These are phyloP conservation scores for Letharia lupina DNA, from an alignment of 495 filamentous ascomycete species.

Conservation along the genomic window DNA sequence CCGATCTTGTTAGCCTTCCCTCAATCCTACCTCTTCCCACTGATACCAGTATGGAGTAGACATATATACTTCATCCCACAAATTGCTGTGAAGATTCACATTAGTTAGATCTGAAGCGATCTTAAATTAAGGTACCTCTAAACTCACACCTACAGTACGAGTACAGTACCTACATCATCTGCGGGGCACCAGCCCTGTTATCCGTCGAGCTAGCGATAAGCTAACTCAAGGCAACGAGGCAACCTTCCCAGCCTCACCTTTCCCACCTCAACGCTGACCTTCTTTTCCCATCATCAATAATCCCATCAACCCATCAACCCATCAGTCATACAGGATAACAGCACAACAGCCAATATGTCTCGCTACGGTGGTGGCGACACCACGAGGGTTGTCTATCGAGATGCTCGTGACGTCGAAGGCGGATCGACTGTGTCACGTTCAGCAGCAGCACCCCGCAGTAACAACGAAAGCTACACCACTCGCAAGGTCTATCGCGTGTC, in stretches of 20 bases:
- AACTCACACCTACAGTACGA: too few species aligned
- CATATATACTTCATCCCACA: too few species aligned
- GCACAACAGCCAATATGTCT: neutral
- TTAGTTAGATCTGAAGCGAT: too few species aligned
- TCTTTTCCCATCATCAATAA: conserved; percentile 1
- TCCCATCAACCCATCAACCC: neutral
- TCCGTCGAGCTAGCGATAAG: conserved; percentile 13
- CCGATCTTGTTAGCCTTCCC: too few species aligned
- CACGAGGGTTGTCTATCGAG: neutral
- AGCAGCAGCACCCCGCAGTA: neutral
- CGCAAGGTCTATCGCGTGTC: conserved; percentile 1
- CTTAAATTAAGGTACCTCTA: too few species aligned
- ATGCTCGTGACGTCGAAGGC: neutral
- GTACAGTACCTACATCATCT: neutral
- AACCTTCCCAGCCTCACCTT: conserved; percentile 6
- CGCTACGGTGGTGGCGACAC: neutral
- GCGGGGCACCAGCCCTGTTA: conserved; percentile 5
- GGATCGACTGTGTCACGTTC: neutral
- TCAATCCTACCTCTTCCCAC: too few species aligned
- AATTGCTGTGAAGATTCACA: too few species aligned
- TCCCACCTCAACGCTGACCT: neutral
- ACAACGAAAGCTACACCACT: conserved; percentile 4
- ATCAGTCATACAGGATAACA: neutral
- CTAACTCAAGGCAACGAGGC: neutral
- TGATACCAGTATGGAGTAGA: too few species aligned